These are phyloP conservation scores for Fragaria ananassa DNA, from an alignment of 306 rosid genomes.

Conservation along the genomic window DNA sequence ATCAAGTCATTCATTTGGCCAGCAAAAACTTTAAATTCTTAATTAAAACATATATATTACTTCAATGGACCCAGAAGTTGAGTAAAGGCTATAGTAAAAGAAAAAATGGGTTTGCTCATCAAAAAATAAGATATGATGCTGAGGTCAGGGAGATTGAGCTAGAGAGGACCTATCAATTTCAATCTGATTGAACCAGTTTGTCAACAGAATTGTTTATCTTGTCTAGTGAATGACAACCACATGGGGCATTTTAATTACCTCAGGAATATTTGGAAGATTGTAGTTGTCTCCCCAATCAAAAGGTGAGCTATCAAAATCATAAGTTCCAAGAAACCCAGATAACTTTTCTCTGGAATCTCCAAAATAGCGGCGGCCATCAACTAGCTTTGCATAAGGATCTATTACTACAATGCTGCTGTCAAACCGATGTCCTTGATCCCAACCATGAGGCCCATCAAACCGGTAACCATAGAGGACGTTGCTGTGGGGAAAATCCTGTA, in stretches of 20 bases:
- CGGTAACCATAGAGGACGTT: constrained; percentile 78
- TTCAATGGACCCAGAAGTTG: too few species aligned
- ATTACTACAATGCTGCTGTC: constrained; percentile 68
- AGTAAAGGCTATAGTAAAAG: too few species aligned
- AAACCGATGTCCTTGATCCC: constrained; percentile 89
- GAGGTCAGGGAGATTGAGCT: not conserved
- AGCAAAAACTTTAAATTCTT: not conserved
- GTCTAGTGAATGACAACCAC: constrained; percentile 8
- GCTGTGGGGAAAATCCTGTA: constrained; percentile 75
- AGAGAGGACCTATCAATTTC: not conserved
- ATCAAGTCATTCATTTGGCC: constrained; percentile 15
- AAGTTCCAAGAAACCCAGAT: constrained; percentile 74
- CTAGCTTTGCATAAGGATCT: constrained; percentile 92
- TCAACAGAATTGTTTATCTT: constrained; percentile 20
- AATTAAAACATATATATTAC: not conserved
- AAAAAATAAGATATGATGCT: too few species aligned
- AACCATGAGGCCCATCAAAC: constrained; percentile 74
- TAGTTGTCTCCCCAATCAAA: constrained; percentile 93
- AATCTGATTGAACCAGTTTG: not conserved
- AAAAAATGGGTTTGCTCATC: too few species aligned
- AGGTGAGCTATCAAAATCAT: constrained; percentile 72
- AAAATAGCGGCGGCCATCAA: constrained; percentile 80
- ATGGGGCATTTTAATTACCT: constrained; percentile 49
- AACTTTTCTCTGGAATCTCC: constrained; percentile 62
- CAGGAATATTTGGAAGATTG: constrained; percentile 79